These are phyloP conservation scores for Ottelia alismoides DNA, from an alignment of 106 monocot species.

Conservation along the genomic window DNA sequence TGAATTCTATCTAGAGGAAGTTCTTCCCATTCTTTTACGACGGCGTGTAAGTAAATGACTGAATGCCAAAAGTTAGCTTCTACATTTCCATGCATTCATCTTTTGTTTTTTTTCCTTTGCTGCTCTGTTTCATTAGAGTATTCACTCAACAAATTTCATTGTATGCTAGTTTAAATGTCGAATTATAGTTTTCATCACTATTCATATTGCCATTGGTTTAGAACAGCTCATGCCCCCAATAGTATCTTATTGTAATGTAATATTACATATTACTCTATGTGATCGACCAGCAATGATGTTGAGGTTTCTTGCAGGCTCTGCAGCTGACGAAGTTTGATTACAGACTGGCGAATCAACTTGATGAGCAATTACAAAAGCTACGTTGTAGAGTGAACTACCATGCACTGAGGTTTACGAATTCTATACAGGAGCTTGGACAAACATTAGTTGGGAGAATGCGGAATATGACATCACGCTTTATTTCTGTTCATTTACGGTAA, in stretches of 20 bases:
- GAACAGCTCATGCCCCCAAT: no score
- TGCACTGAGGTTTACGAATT: conserved; percentile 47
- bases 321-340: conserved; percentile 83
- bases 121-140: no score
- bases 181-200: no score
- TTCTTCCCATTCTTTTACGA: conserved; percentile 52
- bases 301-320: conserved; percentile 41
- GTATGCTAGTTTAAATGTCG: not conserved
- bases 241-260: no score
- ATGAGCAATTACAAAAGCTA: conserved; percentile 60
- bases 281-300: no score
- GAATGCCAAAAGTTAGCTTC: no score
- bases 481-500: conserved; percentile 74
- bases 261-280: no score
- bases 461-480: conserved; percentile 39
- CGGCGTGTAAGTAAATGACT: conserved; percentile 65
- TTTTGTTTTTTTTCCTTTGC: no score
- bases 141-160: not conserved
- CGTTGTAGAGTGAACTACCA: conserved; percentile 66
- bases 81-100: no score
- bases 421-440: conserved; percentile 32
- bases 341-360: conserved; percentile 48
- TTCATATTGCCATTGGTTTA: no score
- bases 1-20: conserved; percentile 55
- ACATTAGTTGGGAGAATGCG: conserved; percentile 44